These are phyloP conservation scores for Inga leiocalycina DNA, from an alignment of 306 rosid species.

Conservation along the genomic window DNA sequence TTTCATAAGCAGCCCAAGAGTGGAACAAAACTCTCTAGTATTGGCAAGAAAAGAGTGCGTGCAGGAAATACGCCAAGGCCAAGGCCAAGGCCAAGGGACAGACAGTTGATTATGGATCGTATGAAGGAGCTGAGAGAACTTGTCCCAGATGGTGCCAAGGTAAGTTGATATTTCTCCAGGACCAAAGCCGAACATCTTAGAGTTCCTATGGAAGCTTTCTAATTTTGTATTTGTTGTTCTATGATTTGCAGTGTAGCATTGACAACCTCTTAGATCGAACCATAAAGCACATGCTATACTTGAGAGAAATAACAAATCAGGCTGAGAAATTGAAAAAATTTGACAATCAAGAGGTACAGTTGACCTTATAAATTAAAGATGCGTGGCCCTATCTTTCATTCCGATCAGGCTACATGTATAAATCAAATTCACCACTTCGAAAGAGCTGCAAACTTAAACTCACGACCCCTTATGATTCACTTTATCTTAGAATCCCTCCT, in stretches of 20 bases:
- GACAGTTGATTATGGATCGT: constrained; percentile 91
- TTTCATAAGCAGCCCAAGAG: constrained; percentile 29
- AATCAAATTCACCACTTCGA: neutral
- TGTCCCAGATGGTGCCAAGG: constrained; percentile 84
- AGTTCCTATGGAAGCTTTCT: neutral
- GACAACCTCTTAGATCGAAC: constrained; percentile 85
- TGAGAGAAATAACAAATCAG: constrained; percentile 60
- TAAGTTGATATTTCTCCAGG: constrained; percentile 30
- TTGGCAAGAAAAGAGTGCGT: constrained; percentile 45
- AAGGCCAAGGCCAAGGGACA: constrained; percentile 86
- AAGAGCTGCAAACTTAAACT: neutral
- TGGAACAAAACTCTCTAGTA: constrained; percentile 45
- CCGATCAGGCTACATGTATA: neutral
- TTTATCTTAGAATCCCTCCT: neutral
- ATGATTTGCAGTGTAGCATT: constrained; percentile 81
- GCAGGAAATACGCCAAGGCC: constrained; percentile 47
- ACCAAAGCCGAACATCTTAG: neutral
- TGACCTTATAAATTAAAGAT: neutral
- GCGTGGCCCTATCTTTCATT: neutral
- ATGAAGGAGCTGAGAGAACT: constrained; percentile 90
- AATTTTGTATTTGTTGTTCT: constrained; percentile 2
- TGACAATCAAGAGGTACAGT: constrained; percentile 51
- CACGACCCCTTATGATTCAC: neutral
- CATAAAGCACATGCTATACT: constrained; percentile 75
- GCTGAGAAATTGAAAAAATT: constrained; percentile 67